Base-by-base conservation (phyloP, 306 rosid species). In the Cicer chorassanicum region DNA sequence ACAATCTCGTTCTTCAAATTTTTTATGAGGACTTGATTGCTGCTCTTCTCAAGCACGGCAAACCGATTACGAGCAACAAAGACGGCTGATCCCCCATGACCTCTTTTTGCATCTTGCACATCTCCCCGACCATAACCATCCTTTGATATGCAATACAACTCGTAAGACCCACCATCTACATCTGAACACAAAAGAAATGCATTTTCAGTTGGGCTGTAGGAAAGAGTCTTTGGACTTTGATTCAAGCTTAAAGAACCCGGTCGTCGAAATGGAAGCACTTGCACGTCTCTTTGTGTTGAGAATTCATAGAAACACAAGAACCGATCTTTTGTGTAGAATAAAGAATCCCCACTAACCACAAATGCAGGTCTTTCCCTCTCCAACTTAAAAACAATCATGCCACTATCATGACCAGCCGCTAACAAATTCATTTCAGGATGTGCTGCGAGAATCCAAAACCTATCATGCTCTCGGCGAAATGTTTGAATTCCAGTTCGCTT, bases 391-490 rank as follows among this genome's bases (percentile, higher is more conserved):
- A 93, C 98, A 72, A 93, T 87, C 98, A 93, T 87, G 70, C 98
- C 98, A 68, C 96, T 91, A 65, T 93, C 98, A 84, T 93, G 98
- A 60, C 98, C 98, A 40, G 98, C 98, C 39, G 98, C 98, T 81
- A 93, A 80, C 60, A 93, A 86, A 81, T 93, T 93, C 97, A 93
- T 89, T 84, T 93, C 97, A 50, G 98, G 98, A 74, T 93, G 98
- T 60, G 98, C 88, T 10, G 96, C 82, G 54, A 93, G 98, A 83
- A 93, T 93, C 98, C 98, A 93, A 76, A 93, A 93, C 72, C 98
- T 91, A 70, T 93, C 98, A 51, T 93, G 98, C 75, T 93, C 98
- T 19, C 98, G 82, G 59, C 98, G 96, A 55, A 93, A 93, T 38
- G 98, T 93, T 78, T 93, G 98, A 49, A 93, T 74, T 79, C 98